Base-by-base conservation (phyloP, 768 basidiomycete species). In the Rhizopogon salebrosus region DNA sequence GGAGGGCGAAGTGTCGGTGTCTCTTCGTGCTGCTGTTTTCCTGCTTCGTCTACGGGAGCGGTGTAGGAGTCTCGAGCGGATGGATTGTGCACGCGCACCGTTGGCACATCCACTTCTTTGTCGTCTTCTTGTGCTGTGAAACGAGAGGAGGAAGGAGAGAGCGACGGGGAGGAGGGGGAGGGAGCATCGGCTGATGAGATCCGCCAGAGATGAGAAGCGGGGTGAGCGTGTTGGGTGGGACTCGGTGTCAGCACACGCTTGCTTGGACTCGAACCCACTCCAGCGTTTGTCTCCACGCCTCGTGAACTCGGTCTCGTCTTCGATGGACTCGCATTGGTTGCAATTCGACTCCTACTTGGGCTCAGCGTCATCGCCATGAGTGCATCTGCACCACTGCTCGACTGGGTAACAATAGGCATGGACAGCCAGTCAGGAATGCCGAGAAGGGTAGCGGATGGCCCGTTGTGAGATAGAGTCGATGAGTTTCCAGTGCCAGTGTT, bases 301-400 rank as follows among this genome's bases (percentile, higher is more conserved):
- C n/a, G n/a, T n/a, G n/a, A n/a, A n/a, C n/a, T n/a, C n/a, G n/a
- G n/a, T n/a, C n/a, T n/a, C n/a, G n/a, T n/a, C n/a, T n/a, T n/a
- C n/a, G n/a, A n/a, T n/a, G n/a, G n/a, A n/a, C n/a, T n/a, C n/a
- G n/a, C n/a, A n/a, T n/a, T n/a, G n/a, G n/a, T 6, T 4, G 14
- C 16, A 49, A 48, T 46, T 3, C 45, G 45, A 49, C 39, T 27
- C 31, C 41, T 49, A 13, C 40, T 18, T 3, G 55, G 50, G 42
- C 52, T 54, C 9, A 66, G 52, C 45, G 73, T 70, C 58, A 77
- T 70, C 8, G 73, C 70, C 75, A 77, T 75, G 27, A 76, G 58
- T 16, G 68, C 62, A 23, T 68, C 60, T 60, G 66, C 34, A 55
- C 57, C 42, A 49, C 48, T 31, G n/a, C 10, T 20, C 29, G 59